These are phyloP conservation scores for Trichocladium antarcticum DNA, from an alignment of 495 filamentous ascomycete species.

Conservation along the genomic window DNA sequence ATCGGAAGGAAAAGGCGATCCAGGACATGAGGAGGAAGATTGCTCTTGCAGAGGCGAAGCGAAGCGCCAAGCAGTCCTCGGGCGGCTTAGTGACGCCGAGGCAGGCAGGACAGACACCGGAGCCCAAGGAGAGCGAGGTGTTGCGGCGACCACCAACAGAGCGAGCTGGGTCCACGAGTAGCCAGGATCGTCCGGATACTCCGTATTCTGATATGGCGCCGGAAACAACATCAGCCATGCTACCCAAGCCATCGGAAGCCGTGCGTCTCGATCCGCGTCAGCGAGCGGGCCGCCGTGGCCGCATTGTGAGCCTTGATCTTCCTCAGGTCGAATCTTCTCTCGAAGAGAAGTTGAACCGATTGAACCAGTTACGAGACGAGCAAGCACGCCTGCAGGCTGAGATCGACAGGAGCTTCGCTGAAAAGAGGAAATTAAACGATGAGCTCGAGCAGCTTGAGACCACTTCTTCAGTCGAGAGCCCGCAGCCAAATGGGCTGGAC, in stretches of 20 bases:
- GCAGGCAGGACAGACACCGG: conserved; percentile 27
- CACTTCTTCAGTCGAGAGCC: conserved; percentile 28
- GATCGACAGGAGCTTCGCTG: conserved; percentile 38
- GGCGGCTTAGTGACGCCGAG: conserved; percentile 16
- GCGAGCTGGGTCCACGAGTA: conserved; percentile 1
- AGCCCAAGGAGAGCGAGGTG: conserved; percentile 19
- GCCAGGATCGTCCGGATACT: conserved; percentile 6
- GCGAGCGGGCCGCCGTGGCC: conserved; percentile 36
- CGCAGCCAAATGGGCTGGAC: conserved; percentile 6
- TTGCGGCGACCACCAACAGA: background rate
- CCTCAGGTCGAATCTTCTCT: conserved; percentile 48
- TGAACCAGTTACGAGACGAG: conserved; percentile 46
- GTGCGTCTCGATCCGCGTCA: conserved; percentile 13
- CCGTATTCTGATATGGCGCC: conserved; percentile 15
- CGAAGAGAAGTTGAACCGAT: conserved; percentile 36
- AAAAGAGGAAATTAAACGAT: conserved; percentile 38
- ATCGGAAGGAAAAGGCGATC: conserved; percentile 57
- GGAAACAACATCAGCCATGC: conserved; percentile 13
- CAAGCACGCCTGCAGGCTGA: conserved; percentile 48
- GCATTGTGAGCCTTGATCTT: conserved; percentile 46
- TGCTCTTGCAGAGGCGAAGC: conserved; percentile 59
- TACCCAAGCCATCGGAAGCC: conserved; percentile 14
- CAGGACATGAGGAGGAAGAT: conserved; percentile 64
- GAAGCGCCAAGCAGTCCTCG: conserved; percentile 32
- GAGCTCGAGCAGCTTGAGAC: conserved; percentile 45